Conservation (phyloP, 768 basidiomycete genomes). For the Kwoniella bestiolae region DNA sequence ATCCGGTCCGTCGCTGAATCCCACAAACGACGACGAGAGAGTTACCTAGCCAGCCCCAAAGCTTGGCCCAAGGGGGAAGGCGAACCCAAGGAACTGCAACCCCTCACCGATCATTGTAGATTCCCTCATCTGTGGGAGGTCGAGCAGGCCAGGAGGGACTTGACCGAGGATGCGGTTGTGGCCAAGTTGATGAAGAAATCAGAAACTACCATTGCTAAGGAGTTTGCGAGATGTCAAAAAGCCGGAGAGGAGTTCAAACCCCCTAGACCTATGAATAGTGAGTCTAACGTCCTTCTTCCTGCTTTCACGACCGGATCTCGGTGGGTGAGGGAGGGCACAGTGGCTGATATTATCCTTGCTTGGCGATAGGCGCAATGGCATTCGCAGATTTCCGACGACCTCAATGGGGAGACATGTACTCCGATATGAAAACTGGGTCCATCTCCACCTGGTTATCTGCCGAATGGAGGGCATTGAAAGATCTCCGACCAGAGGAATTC, state of each 20-base stretch:
- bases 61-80: slow-evolving; percentile 18
- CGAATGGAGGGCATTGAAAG: slow-evolving; percentile 22
- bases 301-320: background rate
- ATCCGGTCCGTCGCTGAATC: slow-evolving; percentile 16
- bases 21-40: slow-evolving; percentile 5
- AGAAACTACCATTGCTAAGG: slow-evolving; percentile 6
- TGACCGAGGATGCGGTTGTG: slow-evolving; percentile 10
- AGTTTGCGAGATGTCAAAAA: slow-evolving; percentile 11
- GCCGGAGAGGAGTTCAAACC: slow-evolving; percentile 16
- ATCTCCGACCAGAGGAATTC: slow-evolving; percentile 7
- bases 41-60: slow-evolving; percentile 13
- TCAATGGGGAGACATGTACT: slow-evolving; percentile 23
- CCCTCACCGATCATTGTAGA: slow-evolving; percentile 16
- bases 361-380: slow-evolving; percentile 3
- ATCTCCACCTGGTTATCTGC: slow-evolving; percentile 21
- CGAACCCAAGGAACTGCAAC: slow-evolving; percentile 11
- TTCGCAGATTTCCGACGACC: slow-evolving; percentile 16
- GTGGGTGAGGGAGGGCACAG: no score
- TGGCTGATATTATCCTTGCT: no score
- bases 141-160: slow-evolving; percentile 11
- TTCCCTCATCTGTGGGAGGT: slow-evolving; percentile 18
- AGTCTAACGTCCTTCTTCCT: background rate
- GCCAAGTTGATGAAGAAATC: slow-evolving; percentile 18
- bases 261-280: slow-evolving; percentile 20
- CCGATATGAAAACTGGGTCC: slow-evolving; percentile 7